A percentile compares a stretch with the other conserved stretches of the same genome.
Conservation (phyloP, 2,329 filamentous ascomycete species). For the Hymenoscyphus linearis region DNA sequence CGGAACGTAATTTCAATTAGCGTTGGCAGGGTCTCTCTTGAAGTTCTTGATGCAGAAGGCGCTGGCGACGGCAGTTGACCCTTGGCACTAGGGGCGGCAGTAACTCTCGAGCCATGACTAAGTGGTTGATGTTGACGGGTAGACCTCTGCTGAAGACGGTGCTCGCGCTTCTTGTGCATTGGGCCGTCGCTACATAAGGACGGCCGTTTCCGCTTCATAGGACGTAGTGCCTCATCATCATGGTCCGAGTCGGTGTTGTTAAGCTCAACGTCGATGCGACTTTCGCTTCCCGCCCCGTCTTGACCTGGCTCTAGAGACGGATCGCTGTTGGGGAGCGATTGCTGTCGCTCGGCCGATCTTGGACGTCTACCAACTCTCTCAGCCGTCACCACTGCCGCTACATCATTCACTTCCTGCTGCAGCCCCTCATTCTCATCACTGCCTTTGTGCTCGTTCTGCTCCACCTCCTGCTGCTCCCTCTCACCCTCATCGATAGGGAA, state of each 20-base stretch:
- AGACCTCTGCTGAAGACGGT: background rate
- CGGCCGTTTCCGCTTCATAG: background rate
- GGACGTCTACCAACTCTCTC: background rate
- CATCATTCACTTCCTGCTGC: background rate
- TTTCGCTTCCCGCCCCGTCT: background rate
- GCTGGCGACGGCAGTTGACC: slow-evolving; percentile 14
- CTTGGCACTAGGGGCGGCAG: slow-evolving; percentile 10
- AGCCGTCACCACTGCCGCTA: background rate
- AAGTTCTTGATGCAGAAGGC: slow-evolving; percentile 6
- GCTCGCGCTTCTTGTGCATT: background rate
- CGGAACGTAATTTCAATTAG: slow-evolving; percentile 14
- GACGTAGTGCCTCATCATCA: background rate
- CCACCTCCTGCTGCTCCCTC: background rate
- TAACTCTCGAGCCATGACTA: slow-evolving; percentile 5
- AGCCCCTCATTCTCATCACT: background rate
- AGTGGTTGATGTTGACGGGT: background rate
- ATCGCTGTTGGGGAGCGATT: background rate
- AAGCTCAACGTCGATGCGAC: background rate
- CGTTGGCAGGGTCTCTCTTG: slow-evolving; percentile 1
- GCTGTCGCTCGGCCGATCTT: background rate
- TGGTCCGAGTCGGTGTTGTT: background rate
- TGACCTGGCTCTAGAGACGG: background rate
- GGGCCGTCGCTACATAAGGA: background rate
- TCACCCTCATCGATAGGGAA: background rate
- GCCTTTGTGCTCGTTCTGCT: background rate